Conservation (phyloP, 176 grass and related monocot genomes). For the Musa itinerans region DNA sequence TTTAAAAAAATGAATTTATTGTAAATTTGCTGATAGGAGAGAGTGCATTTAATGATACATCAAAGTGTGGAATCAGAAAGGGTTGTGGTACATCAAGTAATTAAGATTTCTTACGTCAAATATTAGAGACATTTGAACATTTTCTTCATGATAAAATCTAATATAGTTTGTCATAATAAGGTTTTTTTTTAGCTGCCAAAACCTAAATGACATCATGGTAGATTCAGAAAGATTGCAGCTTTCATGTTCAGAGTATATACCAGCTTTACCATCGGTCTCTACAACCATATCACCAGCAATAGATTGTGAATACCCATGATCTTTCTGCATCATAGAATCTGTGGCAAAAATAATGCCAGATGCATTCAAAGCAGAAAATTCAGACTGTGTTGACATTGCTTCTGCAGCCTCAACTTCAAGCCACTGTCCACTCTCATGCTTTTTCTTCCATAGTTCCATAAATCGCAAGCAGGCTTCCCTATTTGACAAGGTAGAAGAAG, state of each 20-base stretch:
- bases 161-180: background rate
- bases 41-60: no score
- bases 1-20: no score
- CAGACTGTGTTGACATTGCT: constrained; percentile 71
- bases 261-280: constrained; percentile 55
- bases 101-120: no score
- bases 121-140: no score
- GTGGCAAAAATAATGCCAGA: constrained; percentile 62
- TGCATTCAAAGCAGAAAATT: constrained; percentile 73
- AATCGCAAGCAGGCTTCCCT: constrained; percentile 78
- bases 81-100: no score
- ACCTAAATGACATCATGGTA: background rate
- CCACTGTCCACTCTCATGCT: constrained; percentile 97
- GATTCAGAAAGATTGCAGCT: background rate
- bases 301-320: constrained; percentile 15
- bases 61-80: no score
- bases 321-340: constrained; percentile 45
- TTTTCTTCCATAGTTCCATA: constrained; percentile 84
- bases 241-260: constrained; percentile 22
- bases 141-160: no score
- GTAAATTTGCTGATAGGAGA: no score
- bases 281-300: constrained; percentile 29
- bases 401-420: constrained; percentile 82
- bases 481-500: constrained; percentile 6
- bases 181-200: background rate